phyloP scores from a whole-genome alignment of 1,284 basidiomycete species.

The Cerrena zonata region DNA sequence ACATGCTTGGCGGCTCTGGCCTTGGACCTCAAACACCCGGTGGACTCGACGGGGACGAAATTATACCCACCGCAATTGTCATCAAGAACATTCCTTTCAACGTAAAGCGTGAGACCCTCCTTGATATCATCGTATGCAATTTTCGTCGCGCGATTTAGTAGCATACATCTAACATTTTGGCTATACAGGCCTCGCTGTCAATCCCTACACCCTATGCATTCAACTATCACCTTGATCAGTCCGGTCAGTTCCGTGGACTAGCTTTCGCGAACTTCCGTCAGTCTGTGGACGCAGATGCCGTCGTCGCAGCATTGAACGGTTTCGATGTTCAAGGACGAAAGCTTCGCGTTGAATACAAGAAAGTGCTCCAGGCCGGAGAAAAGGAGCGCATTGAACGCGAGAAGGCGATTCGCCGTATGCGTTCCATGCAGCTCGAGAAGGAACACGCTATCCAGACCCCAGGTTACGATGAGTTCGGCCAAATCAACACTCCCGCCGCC shows the following conservation, averaged over 20 bases:
- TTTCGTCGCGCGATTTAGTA: slow-evolving; percentile 6
- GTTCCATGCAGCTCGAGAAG: slow-evolving; percentile 89
- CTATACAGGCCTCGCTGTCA: slow-evolving; percentile 71
- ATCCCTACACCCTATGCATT: slow-evolving; percentile 99
- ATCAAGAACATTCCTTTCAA: slow-evolving; percentile 99
- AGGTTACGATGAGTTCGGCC: slow-evolving; percentile 65
- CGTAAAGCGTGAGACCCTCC: slow-evolving; percentile 90
- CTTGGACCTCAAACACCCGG: slow-evolving; percentile 44
- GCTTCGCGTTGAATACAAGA: slow-evolving; percentile 98
- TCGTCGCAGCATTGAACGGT: slow-evolving; percentile 91
- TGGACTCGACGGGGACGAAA: slow-evolving; percentile 76
- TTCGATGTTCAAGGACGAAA: slow-evolving; percentile 98
- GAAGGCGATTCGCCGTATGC: slow-evolving; percentile 97
- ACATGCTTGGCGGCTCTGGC: slow-evolving; percentile 42
- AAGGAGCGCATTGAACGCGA: slow-evolving; percentile 99
- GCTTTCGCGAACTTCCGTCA: slow-evolving; percentile 98
- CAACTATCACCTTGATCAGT: slow-evolving; percentile 95
- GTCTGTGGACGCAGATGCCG: slow-evolving; percentile 86
- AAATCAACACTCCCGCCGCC: slow-evolving; percentile 37
- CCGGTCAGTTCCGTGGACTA: slow-evolving; percentile 92
- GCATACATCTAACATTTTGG: slow-evolving; percentile 4
- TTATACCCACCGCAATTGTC: slow-evolving; percentile 98
- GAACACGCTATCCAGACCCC: slow-evolving; percentile 48
- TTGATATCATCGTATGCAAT: slow-evolving; percentile 85
- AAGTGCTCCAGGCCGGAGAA: slow-evolving; percentile 96